Evolutionary conservation across 163 green algal genomes (phyloP).

Genomic region (Trebouxia gelatinosa): DNA sequence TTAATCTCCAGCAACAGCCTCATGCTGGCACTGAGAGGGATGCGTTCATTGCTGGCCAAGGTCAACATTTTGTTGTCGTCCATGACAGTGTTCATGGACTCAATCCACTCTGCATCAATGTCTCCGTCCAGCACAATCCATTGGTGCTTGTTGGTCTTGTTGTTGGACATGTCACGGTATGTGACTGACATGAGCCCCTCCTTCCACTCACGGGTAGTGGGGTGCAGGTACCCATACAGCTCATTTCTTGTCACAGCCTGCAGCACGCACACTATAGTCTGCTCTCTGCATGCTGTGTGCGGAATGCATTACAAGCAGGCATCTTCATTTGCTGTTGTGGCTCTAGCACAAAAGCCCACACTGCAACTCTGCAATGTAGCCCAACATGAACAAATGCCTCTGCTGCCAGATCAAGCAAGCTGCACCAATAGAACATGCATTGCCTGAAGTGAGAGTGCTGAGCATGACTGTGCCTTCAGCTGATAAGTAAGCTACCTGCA

Average conservation of each 20-base stretch:
- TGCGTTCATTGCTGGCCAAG: conserved; percentile 91
- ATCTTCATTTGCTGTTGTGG: no score
- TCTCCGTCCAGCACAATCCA: conserved; percentile 97
- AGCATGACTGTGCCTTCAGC: no score
- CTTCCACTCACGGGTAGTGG: conserved; percentile 90
- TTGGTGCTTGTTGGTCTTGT: conserved; percentile 80
- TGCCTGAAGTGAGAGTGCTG: no score
- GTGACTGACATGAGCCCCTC: conserved; percentile 89
- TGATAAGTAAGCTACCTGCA: no score
- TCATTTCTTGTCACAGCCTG: conserved; percentile 88
- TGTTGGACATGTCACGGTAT: conserved; percentile 92
- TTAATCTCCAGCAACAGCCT: conserved; percentile 89
- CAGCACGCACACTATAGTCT: background rate
- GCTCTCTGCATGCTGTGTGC: no score
- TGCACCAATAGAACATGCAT: no score
- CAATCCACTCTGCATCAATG: conserved; percentile 97
- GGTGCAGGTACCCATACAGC: conserved; percentile 93
- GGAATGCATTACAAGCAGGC: no score
- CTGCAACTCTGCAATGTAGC: no score
- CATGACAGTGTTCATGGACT: conserved; percentile 90
- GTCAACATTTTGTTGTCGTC: conserved; percentile 94
- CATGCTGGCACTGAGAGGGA: conserved; percentile 86
- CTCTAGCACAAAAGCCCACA: no score
- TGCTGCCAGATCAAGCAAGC: no score
- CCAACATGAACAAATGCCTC: no score